Evolutionary conservation across 2,329 filamentous ascomycete species (phyloP).

Genomic region (Penicillium sp.): DNA sequence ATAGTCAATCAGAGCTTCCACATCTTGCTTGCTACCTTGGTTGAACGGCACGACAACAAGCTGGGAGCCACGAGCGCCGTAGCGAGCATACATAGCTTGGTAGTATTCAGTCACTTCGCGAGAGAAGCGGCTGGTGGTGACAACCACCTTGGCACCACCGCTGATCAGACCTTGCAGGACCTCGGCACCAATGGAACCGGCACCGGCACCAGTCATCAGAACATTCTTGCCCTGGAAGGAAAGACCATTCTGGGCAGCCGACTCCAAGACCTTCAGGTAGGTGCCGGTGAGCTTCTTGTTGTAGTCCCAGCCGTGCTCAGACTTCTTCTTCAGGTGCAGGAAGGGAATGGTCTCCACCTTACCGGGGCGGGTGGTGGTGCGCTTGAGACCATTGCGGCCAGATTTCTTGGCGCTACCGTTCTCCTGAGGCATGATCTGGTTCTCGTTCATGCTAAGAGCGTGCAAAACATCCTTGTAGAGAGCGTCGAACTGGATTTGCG

Average conservation of each 20-base stretch:
- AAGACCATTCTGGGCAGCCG: conserved; percentile 81
- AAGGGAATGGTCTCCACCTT: conserved; percentile 98
- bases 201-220: conserved; percentile 96
- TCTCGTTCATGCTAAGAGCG: conserved; percentile 95
- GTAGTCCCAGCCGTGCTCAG: conserved; percentile 96
- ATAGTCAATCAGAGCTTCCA: conserved; percentile 89
- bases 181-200: conserved; percentile 95
- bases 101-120: conserved; percentile 98
- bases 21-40: conserved; percentile 96
- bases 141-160: conserved; percentile 92
- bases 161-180: conserved; percentile 94
- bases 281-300: conserved; percentile 96
- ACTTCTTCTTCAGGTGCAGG: conserved; percentile 95
- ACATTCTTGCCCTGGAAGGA: conserved; percentile 94
- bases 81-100: conserved; percentile 96
- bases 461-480: conserved; percentile 93
- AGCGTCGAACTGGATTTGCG: conserved; percentile 92
- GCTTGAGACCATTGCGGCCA: conserved; percentile 49
- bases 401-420: conserved; percentile 62
- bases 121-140: conserved; percentile 95
- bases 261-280: conserved; percentile 88
- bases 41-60: conserved; percentile 99
- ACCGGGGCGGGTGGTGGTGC: conserved; percentile 65
- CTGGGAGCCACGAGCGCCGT: conserved; percentile 89
- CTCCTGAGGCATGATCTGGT: conserved; percentile 90